phyloP scores from a whole-genome alignment of 2,329 filamentous ascomycete genomes.

The Cladophialophora exuberans region DNA sequence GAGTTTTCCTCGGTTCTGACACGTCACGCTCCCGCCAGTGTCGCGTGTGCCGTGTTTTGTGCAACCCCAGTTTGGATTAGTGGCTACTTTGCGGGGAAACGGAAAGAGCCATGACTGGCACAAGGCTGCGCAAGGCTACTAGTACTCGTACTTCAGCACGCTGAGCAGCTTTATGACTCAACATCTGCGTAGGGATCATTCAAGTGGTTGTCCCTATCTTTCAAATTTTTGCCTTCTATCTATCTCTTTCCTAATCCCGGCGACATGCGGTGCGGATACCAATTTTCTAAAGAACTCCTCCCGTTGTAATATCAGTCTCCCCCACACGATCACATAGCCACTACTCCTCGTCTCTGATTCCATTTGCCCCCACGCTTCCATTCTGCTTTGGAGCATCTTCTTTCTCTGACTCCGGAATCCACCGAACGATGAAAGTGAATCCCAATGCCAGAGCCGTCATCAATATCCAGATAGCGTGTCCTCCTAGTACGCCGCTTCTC shows the following conservation, averaged over 20 bases:
- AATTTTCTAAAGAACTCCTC: no score
- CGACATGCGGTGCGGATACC: no score
- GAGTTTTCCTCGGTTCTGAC: no score
- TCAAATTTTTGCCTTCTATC: no score
- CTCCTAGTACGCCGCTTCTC: slow-evolving; percentile 62
- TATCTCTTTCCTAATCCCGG: no score
- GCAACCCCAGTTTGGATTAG: neutral
- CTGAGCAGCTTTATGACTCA: neutral
- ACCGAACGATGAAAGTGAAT: slow-evolving; percentile 36
- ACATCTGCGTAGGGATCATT: neutral
- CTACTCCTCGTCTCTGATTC: neutral
- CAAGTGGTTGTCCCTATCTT: no score
- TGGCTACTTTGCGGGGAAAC: neutral
- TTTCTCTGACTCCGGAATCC: slow-evolving; percentile 17
- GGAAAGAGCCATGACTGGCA: neutral
- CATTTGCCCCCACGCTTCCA: neutral
- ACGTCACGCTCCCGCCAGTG: no score
- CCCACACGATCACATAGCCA: no score
- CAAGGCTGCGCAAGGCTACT: neutral
- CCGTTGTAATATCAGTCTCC: no score
- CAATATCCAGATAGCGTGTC: slow-evolving; percentile 69
- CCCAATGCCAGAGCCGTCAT: slow-evolving; percentile 47
- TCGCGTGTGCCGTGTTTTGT: neutral
- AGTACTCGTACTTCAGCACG: neutral
- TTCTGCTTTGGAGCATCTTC: neutral